Evolutionary conservation across 306 rosid genomes (phyloP).

Genomic region (Begonia loranthoides): DNA sequence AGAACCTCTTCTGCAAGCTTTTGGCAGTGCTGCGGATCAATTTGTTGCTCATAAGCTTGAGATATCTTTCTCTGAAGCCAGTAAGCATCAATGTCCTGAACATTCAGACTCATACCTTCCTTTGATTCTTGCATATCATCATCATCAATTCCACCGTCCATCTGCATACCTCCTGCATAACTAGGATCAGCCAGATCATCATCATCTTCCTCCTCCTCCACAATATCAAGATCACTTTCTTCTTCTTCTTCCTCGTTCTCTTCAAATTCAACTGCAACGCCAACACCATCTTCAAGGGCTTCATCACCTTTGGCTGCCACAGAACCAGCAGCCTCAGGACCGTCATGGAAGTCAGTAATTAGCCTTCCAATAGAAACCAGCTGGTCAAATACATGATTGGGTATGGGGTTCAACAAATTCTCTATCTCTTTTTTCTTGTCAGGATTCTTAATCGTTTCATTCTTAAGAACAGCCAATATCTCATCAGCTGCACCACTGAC

Average conservation of each 20-base stretch:
- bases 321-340: slow-evolving; percentile 35
- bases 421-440: slow-evolving; percentile 90
- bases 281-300: slow-evolving; percentile 72
- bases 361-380: slow-evolving; percentile 64
- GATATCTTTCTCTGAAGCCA: slow-evolving; percentile 99
- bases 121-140: slow-evolving; percentile 76
- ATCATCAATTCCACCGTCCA: slow-evolving; percentile 88
- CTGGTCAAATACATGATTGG: slow-evolving; percentile 41
- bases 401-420: slow-evolving; percentile 53
- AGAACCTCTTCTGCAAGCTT: slow-evolving; percentile 80
- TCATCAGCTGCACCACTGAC: slow-evolving; percentile 83
- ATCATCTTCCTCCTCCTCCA: slow-evolving; percentile 82
- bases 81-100: slow-evolving; percentile 90
- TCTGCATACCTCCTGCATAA: slow-evolving; percentile 68
- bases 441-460: slow-evolving; percentile 37
- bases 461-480: slow-evolving; percentile 64
- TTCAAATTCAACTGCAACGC: slow-evolving; percentile 92
- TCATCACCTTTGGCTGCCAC: slow-evolving; percentile 43
- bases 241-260: slow-evolving; percentile 91
- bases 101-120: slow-evolving; percentile 77
- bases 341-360: slow-evolving; percentile 79
- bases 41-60: slow-evolving; percentile 68
- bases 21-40: slow-evolving; percentile 88
- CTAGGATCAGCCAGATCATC: slow-evolving; percentile 55
- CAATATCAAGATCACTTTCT: slow-evolving; percentile 91